phyloP scores from a whole-genome alignment of 1,284 basidiomycete genomes.

The Ceratobasidium sp. region DNA sequence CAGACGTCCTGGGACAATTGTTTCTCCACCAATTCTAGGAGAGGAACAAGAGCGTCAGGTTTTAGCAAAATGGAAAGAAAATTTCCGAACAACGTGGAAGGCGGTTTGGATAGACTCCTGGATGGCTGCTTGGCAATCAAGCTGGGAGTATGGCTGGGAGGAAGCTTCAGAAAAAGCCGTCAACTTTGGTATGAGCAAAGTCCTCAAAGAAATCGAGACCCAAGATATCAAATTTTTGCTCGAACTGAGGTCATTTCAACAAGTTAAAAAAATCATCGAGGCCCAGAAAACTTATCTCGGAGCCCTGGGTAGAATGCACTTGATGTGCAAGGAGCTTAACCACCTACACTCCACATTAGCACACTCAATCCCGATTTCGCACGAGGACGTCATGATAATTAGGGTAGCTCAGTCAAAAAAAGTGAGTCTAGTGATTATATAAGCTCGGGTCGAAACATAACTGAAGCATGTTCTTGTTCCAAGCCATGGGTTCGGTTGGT shows the following conservation, averaged over 20 bases:
- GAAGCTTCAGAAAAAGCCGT: not conserved
- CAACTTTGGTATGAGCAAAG: not conserved
- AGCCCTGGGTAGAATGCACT: not conserved
- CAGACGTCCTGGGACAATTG: too few species aligned
- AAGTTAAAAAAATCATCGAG: not conserved
- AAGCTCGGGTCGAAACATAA: too few species aligned
- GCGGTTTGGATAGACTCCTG: not conserved
- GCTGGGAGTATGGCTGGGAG: not conserved
- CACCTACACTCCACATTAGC: not conserved
- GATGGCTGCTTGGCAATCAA: not conserved
- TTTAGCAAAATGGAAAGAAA: not conserved
- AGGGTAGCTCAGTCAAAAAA: too few species aligned
- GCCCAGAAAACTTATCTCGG: not conserved
- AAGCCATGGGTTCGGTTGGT: too few species aligned
- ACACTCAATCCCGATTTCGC: not conserved
- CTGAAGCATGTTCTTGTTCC: too few species aligned
- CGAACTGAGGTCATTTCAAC: not conserved
- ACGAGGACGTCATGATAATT: not conserved
- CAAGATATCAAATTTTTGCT: not conserved
- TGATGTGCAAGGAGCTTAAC: constrained; percentile 3
- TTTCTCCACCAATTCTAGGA: not conserved
- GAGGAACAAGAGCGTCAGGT: too few species aligned
- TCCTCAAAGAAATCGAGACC: not conserved
- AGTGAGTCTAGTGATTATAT: too few species aligned
- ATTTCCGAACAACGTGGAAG: not conserved